Conservation (phyloP, 2,329 filamentous ascomycete species). For the Stagonosporopsis rhizophila region DNA sequence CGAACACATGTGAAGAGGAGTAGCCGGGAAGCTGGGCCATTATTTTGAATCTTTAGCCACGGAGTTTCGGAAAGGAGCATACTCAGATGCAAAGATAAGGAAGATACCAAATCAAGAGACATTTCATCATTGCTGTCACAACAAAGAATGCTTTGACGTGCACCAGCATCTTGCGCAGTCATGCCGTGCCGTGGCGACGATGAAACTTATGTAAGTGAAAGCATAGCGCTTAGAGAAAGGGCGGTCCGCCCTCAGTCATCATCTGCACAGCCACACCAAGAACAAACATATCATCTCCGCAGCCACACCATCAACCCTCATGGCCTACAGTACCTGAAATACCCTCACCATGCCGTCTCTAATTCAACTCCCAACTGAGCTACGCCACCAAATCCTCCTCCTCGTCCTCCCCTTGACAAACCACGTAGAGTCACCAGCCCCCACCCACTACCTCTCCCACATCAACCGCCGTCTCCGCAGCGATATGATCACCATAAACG, state of each 20-base stretch:
- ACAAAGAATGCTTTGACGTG: not conserved
- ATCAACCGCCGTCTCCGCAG: not conserved
- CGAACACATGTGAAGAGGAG: not conserved
- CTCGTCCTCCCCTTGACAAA: not conserved
- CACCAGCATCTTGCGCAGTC: not conserved
- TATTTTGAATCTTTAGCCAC: constrained; percentile 33
- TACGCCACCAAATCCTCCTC: constrained; percentile 7
- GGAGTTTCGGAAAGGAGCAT: constrained; percentile 32
- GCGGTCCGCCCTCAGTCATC: not conserved
- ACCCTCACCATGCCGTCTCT: not conserved
- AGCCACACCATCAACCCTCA: not conserved
- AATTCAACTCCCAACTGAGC: not conserved
- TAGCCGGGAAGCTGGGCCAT: not conserved
- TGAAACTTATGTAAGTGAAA: not conserved
- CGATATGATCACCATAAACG: not conserved
- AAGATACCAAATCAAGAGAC: constrained; percentile 8
- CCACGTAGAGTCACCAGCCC: not conserved
- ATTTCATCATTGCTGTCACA: not conserved
- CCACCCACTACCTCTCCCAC: not conserved
- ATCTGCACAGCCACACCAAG: not conserved
- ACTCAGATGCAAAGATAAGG: not conserved
- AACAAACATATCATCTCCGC: not conserved
- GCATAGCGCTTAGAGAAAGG: not conserved
- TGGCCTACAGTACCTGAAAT: not conserved
- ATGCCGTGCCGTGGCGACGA: not conserved